A percentile compares a stretch with the other conserved stretches of the same genome.
These are phyloP conservation scores for Aschersonia sp. DNA, from an alignment of 2,329 filamentous ascomycete genomes.

Conservation along the genomic window DNA sequence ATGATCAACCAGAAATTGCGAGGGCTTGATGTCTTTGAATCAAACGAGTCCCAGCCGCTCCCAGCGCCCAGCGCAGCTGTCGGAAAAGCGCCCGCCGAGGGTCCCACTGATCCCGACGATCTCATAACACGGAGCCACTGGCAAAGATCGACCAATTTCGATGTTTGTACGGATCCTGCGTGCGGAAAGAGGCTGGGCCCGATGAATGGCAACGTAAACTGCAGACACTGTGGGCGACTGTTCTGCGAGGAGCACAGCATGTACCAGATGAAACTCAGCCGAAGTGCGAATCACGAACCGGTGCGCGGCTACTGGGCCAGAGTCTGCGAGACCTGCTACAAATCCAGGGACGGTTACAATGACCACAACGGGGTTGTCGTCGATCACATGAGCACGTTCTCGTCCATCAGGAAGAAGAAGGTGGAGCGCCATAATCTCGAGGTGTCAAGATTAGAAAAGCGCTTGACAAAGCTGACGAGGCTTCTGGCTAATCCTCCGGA, in stretches of 20 bases:
- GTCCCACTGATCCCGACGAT: constrained; percentile 65
- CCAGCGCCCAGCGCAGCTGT: constrained; percentile 9
- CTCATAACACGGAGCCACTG: constrained; percentile 79
- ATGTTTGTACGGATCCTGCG: constrained; percentile 73
- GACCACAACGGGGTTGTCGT: constrained; percentile 61
- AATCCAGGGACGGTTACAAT: constrained; percentile 89
- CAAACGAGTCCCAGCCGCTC: constrained; percentile 52
- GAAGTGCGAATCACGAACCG: constrained; percentile 79
- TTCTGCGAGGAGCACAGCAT: constrained; percentile 98
- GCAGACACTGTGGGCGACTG: constrained; percentile 77
- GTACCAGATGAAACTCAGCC: constrained; percentile 97
- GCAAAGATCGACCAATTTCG: constrained; percentile 62
- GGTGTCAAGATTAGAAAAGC: constrained; percentile 78
- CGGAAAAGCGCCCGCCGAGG: constrained; percentile 25
- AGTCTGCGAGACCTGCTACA: constrained; percentile 98
- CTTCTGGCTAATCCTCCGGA: constrained; percentile 63
- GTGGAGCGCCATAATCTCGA: constrained; percentile 81
- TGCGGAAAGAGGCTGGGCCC: constrained; percentile 70
- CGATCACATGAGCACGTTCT: constrained; percentile 61
- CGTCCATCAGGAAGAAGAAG: constrained; percentile 54
- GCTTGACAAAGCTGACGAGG: constrained; percentile 78
- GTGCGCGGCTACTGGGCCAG: constrained; percentile 83
- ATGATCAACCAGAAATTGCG: constrained; percentile 88
- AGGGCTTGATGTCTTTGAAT: constrained; percentile 84
- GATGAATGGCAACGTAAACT: constrained; percentile 77